Base-by-base conservation (phyloP, 2,329 filamentous ascomycete species). In the Monosporascus sp. region DNA sequence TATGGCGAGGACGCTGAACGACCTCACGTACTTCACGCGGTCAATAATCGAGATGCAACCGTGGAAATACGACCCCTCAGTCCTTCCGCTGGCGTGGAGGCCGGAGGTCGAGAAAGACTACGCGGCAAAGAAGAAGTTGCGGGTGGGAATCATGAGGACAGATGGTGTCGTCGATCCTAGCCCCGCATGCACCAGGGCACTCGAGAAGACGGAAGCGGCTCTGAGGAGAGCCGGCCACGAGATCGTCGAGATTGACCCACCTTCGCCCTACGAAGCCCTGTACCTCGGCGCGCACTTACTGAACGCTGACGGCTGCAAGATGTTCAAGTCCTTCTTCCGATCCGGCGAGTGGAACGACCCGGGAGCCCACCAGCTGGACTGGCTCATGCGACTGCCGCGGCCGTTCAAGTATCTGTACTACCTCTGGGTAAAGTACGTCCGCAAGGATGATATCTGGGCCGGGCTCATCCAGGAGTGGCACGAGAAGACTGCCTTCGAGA, bases 61-160 rank as follows among this genome's bases (percentile, higher is more conserved):
- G 0, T 97, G 92, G 92, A 86, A 81, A 54, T 96, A 95, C 65
- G 92, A 96, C 66, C 85, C 90, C 61, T 87, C 83, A 0, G 89
- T 93, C 1, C 90, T 96, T 64, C 91, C 90, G 0, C 77, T 97
- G n/a, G 76, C 81, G 3, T 97, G 92, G 92, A 77, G 88, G 53
- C 67, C 76, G 2, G 77, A 87, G 0, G 62, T 84, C 1, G 81
- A 84, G 59, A 68, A 77, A 17, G 82, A 85, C 45, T 85, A 81
- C 54, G 70, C 74, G 37, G 76, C 80, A 31, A 87, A 84, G 68
- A 81, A 81, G 64, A 80, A 73, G 56, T 73, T 95, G 18, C 80
- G 84, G 22, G 78, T 96, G 11, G 92, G 92, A 5, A 75, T 97
- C 17, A 76, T 97, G 74, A 79, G 83, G 43, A 90, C 84, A 5